Percentiles rank a stretch among this genome's conserved stretches.
These are phyloP conservation scores for Artemisia princeps DNA, from an alignment of 140 eudicot genomes.

Conservation along the genomic window DNA sequence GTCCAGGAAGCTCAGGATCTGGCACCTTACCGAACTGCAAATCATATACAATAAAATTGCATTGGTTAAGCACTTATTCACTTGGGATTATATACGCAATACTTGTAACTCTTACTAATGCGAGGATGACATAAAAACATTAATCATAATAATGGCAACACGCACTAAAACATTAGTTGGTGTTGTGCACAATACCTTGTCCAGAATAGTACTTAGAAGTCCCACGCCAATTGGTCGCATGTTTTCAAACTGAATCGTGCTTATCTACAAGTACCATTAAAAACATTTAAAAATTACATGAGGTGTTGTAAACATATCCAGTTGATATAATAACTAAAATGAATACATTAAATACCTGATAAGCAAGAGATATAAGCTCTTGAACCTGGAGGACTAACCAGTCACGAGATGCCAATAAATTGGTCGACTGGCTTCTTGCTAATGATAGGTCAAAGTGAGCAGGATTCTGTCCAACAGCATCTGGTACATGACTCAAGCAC, in stretches of 20 bases:
- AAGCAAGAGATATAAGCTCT: slow-evolving; percentile 91
- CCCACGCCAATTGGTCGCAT: slow-evolving; percentile 85
- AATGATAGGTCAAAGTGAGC: slow-evolving; percentile 79
- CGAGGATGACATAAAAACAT: neutral
- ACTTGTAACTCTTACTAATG: neutral
- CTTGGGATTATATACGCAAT: neutral
- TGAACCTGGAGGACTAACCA: slow-evolving; percentile 92
- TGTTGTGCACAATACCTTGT: slow-evolving; percentile 52
- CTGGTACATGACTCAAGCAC: slow-evolving; percentile 94
- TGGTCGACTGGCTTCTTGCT: slow-evolving; percentile 56
- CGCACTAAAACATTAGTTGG: neutral
- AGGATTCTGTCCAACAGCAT: slow-evolving; percentile 83
- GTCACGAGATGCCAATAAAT: slow-evolving; percentile 49
- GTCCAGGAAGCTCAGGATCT: slow-evolving; percentile 94
- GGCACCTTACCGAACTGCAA: slow-evolving; percentile 67
- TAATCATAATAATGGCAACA: neutral
- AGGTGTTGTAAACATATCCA: slow-evolving; percentile 10
- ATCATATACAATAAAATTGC: slow-evolving; percentile 11
- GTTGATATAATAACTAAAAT: slow-evolving; percentile 15
- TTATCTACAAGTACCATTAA: slow-evolving; percentile 47
- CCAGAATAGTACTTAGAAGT: slow-evolving; percentile 70
- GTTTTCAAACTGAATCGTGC: slow-evolving; percentile 89
- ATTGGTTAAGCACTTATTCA: neutral
- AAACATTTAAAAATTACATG: slow-evolving; percentile 13
- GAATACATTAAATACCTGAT: slow-evolving; percentile 51